phyloP scores from a whole-genome alignment of 2,329 filamentous ascomycete species.

The Aspergillus caelatus region DNA sequence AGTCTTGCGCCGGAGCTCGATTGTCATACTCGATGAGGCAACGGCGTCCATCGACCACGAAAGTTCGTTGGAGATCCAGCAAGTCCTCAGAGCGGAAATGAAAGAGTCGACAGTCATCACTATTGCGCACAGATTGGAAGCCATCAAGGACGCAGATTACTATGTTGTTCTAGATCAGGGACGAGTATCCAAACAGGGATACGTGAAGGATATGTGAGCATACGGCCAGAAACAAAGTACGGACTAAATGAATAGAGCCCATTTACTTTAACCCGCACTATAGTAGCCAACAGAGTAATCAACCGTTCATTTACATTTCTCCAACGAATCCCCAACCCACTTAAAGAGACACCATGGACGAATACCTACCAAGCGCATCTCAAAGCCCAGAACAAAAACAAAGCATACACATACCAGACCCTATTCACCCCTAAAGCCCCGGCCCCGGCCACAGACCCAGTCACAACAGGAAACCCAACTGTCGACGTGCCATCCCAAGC shows the following conservation, averaged over 20 bases:
- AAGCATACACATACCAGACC: neutral
- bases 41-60: constrained; percentile 67
- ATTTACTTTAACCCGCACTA: neutral
- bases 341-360: neutral
- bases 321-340: neutral
- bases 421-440: neutral
- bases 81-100: constrained; percentile 40
- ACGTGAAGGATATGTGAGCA: constrained; percentile 27
- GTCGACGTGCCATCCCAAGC: neutral
- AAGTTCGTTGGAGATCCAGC: constrained; percentile 54
- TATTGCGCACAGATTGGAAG: constrained; percentile 66
- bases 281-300: neutral
- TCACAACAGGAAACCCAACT: neutral
- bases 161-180: constrained; percentile 59
- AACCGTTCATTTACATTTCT: neutral
- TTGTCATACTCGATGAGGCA: constrained; percentile 69
- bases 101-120: constrained; percentile 60
- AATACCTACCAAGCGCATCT: neutral
- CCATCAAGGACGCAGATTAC: constrained; percentile 61
- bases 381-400: neutral
- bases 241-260: neutral
- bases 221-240: neutral
- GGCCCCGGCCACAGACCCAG: neutral
- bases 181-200: constrained; percentile 39
- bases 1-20: constrained; percentile 61